A percentile compares a stretch with the other conserved stretches of the same genome.
These are phyloP conservation scores for Aspergillus hiratsukae DNA, from an alignment of 2,329 filamentous ascomycete genomes.

Conservation along the genomic window DNA sequence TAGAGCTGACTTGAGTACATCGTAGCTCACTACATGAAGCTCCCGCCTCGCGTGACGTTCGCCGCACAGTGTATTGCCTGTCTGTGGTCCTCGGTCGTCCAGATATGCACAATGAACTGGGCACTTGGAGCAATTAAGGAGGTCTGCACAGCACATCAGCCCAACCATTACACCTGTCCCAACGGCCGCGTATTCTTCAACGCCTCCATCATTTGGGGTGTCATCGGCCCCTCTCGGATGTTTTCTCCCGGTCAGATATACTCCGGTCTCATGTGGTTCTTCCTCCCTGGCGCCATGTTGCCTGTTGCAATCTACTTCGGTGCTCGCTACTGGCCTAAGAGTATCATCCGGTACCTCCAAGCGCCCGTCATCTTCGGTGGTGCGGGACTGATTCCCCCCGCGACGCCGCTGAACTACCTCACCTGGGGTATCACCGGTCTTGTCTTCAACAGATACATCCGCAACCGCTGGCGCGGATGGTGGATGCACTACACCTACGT, in stretches of 20 bases:
- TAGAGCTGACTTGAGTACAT: slow-evolving; percentile 17
- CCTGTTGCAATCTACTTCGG: slow-evolving; percentile 61
- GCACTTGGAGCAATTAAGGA: slow-evolving; percentile 53
- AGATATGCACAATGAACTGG: slow-evolving; percentile 46
- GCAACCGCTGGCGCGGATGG: slow-evolving; percentile 63
- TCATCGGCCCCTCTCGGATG: slow-evolving; percentile 66
- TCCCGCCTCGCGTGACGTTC: slow-evolving; percentile 50
- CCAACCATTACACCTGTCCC: slow-evolving; percentile 58
- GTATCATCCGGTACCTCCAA: slow-evolving; percentile 61
- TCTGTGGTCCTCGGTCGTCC: slow-evolving; percentile 48
- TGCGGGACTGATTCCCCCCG: slow-evolving; percentile 60
- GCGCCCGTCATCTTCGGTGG: slow-evolving; percentile 66
- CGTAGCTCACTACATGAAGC: slow-evolving; percentile 59
- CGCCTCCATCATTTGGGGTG: slow-evolving; percentile 67
- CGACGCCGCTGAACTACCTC: slow-evolving; percentile 66
- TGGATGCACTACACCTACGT: slow-evolving; percentile 77
- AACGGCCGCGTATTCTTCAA: slow-evolving; percentile 61
- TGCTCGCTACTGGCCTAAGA: slow-evolving; percentile 59
- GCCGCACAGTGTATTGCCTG: slow-evolving; percentile 48
- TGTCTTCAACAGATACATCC: slow-evolving; percentile 65
- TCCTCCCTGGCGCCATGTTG: slow-evolving; percentile 60
- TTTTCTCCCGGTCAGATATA: slow-evolving; percentile 63
- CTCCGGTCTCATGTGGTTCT: slow-evolving; percentile 64
- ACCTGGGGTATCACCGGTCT: slow-evolving; percentile 65
- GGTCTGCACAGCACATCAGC: slow-evolving; percentile 59